Evolutionary conservation across 2,329 filamentous ascomycete genomes (phyloP).

Genomic region (Calonectria henricotiae): DNA sequence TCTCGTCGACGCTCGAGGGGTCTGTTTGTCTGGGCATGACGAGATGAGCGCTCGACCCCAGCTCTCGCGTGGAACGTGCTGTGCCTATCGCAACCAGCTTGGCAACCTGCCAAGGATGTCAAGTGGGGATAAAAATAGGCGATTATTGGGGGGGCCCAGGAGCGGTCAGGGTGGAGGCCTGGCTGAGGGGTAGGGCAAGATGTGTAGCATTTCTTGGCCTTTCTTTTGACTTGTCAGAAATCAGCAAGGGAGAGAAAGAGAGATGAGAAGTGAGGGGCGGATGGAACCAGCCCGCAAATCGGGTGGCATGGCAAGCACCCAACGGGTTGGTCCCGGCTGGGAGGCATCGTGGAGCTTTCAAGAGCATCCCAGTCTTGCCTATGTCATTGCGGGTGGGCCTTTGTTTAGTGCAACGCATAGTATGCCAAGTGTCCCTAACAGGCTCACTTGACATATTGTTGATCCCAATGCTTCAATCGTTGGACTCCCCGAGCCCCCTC

Average conservation of each 20-base stretch:
- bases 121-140: conserved; percentile 4
- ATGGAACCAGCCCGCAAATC: not conserved
- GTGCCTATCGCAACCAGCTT: not conserved
- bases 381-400: too few relatives aligned
- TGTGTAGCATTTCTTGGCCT: not conserved
- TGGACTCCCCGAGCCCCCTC: too few relatives aligned
- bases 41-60: not conserved
- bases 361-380: not conserved
- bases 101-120: conserved; percentile 11
- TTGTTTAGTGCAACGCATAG: too few relatives aligned
- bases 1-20: not conserved
- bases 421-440: too few relatives aligned
- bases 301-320: not conserved
- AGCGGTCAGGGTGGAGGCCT: conserved; percentile 12
- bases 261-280: not conserved
- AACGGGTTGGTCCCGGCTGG: not conserved
- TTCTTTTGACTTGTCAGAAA: conserved; percentile 1
- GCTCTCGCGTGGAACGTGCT: not conserved
- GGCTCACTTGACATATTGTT: too few relatives aligned
- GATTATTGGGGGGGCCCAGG: not conserved
- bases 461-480: too few relatives aligned
- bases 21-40: not conserved
- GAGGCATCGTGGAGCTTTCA: not conserved
- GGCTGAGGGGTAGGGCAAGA: not conserved
- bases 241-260: not conserved